phyloP scores from a whole-genome alignment of 495 filamentous ascomycete genomes.

The Baudoinia panamericana region DNA sequence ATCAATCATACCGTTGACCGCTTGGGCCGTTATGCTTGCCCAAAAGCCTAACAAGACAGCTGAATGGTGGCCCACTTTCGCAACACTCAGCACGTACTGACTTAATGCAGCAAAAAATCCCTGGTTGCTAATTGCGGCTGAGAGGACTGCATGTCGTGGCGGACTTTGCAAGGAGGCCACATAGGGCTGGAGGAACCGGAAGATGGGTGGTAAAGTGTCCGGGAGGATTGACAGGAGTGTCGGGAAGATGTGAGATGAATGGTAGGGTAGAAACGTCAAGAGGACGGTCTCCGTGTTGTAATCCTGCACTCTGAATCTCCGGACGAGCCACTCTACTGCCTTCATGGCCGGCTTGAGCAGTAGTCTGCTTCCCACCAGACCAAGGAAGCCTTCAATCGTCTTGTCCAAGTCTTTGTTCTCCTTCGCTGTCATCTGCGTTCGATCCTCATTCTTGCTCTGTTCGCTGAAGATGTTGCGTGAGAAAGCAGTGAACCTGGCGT shows the following conservation, averaged over 20 bases:
- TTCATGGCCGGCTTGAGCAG: constrained; percentile 75
- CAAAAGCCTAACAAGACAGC: constrained; percentile 73
- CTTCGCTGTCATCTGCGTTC: constrained; percentile 62
- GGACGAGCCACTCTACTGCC: constrained; percentile 84
- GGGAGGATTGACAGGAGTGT: constrained; percentile 76
- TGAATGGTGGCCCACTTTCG: constrained; percentile 53
- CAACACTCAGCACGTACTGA: constrained; percentile 55
- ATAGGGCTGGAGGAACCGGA: constrained; percentile 77
- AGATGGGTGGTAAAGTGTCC: constrained; percentile 51
- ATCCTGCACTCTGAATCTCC: constrained; percentile 86
- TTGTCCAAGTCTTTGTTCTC: constrained; percentile 72
- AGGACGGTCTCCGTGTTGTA: constrained; percentile 68
- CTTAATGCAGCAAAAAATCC: constrained; percentile 60
- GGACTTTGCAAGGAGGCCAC: constrained; percentile 57
- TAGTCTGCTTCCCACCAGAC: constrained; percentile 58
- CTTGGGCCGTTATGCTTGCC: constrained; percentile 70
- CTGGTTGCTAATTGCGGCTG: constrained; percentile 60
- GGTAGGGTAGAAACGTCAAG: constrained; percentile 86
- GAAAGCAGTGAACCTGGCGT: constrained; percentile 59
- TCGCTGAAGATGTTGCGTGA: constrained; percentile 69
- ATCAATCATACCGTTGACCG: constrained; percentile 67
- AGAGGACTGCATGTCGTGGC: constrained; percentile 65
- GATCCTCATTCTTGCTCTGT: constrained; percentile 76
- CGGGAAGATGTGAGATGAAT: constrained; percentile 65
- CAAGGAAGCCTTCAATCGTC: constrained; percentile 68